A percentile compares a stretch with the other conserved stretches of the same genome.
Evolutionary conservation across 352 stramenopile species (phyloP).

Genomic region (Peronosclerospora sorghi): DNA sequence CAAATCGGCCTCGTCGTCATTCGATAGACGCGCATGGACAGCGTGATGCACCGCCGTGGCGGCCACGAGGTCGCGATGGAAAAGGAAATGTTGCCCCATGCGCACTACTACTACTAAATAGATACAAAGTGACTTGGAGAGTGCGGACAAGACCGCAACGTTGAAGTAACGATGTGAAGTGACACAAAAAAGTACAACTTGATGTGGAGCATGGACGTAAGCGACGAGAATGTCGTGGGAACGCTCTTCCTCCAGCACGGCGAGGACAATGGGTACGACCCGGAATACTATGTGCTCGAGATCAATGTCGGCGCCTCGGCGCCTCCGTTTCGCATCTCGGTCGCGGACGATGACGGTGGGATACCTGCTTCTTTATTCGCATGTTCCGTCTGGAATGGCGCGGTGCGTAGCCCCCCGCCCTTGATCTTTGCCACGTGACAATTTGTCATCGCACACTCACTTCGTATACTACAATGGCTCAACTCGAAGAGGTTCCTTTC

Average conservation of each 20-base stretch:
- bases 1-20: slow-evolving; percentile 55
- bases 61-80: slow-evolving; percentile 70
- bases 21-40: slow-evolving; percentile 51
- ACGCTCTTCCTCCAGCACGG: slow-evolving; percentile 27
- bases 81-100: slow-evolving; percentile 81
- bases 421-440: no score
- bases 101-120: no score
- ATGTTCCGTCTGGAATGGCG: slow-evolving; percentile 36
- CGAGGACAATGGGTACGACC: slow-evolving; percentile 29
- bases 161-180: no score
- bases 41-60: slow-evolving; percentile 71
- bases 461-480: background rate
- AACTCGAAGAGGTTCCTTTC: slow-evolving; percentile 22
- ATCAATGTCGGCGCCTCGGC: slow-evolving; percentile 14
- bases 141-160: no score
- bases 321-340: slow-evolving; percentile 26
- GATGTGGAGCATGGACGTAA: no score
- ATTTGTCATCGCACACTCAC: background rate
- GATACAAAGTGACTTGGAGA: no score
- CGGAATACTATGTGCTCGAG: slow-evolving; percentile 26
- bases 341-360: slow-evolving; percentile 35
- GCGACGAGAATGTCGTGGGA: slow-evolving; percentile 29
- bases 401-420: slow-evolving; percentile 20
- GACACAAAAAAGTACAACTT: no score
- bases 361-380: slow-evolving; percentile 43